A percentile compares a stretch with the other conserved stretches of the same genome.
phyloP scores from a whole-genome alignment of 306 rosid species.

The Quercus parvula region DNA sequence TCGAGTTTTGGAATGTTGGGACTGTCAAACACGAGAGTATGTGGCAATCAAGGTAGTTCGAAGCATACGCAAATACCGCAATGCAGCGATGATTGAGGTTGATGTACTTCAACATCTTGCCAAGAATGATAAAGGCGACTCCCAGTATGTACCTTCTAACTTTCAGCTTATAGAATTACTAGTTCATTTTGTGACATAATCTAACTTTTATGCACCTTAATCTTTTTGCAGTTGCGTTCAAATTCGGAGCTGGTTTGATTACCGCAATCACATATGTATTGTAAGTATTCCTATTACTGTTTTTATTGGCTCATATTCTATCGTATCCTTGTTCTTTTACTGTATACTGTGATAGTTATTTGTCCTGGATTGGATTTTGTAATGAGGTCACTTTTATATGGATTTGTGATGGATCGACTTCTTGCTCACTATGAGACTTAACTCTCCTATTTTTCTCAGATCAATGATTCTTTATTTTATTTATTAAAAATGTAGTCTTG shows the following conservation, averaged over 20 bases:
- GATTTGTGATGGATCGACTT: constrained; percentile 1
- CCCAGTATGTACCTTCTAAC: constrained; percentile 42
- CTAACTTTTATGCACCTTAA: constrained; percentile 17
- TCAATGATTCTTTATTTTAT: not conserved
- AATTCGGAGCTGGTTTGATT: constrained; percentile 84
- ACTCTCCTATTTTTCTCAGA: not conserved
- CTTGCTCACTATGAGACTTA: not conserved
- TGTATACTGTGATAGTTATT: not conserved
- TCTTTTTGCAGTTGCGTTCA: constrained; percentile 77
- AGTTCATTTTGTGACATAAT: constrained; percentile 10
- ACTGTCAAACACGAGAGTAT: constrained; percentile 75
- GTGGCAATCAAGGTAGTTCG: constrained; percentile 91
- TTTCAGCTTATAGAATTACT: constrained; percentile 20
- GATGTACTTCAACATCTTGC: constrained; percentile 72
- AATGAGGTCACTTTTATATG: not conserved
- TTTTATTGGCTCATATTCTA: not conserved
- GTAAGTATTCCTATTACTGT: constrained; percentile 51
- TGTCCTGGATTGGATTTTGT: constrained; percentile 2
- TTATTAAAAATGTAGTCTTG: not conserved
- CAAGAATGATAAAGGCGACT: constrained; percentile 56
- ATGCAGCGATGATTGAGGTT: constrained; percentile 94
- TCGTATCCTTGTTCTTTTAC: constrained; percentile 2
- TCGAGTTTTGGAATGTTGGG: constrained; percentile 99
- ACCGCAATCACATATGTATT: constrained; percentile 92
- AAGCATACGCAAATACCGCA: constrained; percentile 82